Percentiles rank a stretch among this genome's conserved stretches.
Evolutionary conservation across 495 filamentous ascomycete species (phyloP).

Genomic region (Hypoxylon subgilvum): DNA sequence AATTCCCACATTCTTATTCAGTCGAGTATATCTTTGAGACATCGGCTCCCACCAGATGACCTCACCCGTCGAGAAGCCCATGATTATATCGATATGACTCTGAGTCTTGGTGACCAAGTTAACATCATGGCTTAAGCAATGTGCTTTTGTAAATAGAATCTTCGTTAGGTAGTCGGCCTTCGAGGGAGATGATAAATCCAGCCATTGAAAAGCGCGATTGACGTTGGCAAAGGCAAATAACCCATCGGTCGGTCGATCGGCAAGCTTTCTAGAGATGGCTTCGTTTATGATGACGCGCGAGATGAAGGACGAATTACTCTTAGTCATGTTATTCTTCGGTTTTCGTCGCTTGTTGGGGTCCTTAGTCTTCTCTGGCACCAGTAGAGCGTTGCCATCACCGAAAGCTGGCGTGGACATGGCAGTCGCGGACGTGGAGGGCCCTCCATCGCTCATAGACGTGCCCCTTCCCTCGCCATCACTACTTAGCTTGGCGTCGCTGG

Average conservation of each 20-base stretch:
- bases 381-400: constrained; percentile 82
- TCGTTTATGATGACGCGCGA: constrained; percentile 94
- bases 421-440: constrained; percentile 37
- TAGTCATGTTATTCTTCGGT: constrained; percentile 95
- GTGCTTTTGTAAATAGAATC: constrained; percentile 93
- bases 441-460: constrained; percentile 48
- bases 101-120: constrained; percentile 80
- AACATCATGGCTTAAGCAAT: constrained; percentile 93
- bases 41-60: constrained; percentile 99
- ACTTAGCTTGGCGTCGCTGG: constrained; percentile 60
- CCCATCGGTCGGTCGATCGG: constrained; percentile 78
- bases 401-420: constrained; percentile 68
- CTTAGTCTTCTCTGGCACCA: constrained; percentile 66
- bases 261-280: constrained; percentile 72
- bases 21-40: constrained; percentile 89
- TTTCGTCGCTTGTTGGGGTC: constrained; percentile 81
- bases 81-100: constrained; percentile 84
- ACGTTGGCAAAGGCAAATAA: constrained; percentile 92
- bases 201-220: constrained; percentile 84
- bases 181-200: constrained; percentile 60
- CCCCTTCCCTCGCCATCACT: constrained; percentile 55
- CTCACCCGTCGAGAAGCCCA: constrained; percentile 94
- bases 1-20: constrained; percentile 85
- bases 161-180: constrained; percentile 90
- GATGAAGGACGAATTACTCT: constrained; percentile 97